phyloP scores from a whole-genome alignment of 768 basidiomycete species.

The Termitomyces sp. region DNA sequence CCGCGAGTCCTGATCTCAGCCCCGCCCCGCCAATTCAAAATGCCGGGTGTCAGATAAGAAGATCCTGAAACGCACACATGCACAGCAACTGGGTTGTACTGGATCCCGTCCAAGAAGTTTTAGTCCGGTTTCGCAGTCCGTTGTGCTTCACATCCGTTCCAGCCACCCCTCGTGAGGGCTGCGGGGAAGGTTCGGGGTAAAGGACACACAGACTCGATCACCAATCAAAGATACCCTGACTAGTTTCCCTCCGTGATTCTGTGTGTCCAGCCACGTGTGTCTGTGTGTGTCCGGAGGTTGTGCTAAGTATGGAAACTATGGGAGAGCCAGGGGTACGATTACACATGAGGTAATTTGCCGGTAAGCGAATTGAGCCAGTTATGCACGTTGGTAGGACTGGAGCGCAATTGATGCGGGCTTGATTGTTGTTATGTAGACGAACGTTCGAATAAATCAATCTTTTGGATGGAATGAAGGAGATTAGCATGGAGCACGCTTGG shows the following conservation, averaged over 20 bases:
- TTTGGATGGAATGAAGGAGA: neutral
- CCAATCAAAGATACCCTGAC: neutral
- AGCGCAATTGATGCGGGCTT: neutral
- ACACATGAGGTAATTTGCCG: neutral
- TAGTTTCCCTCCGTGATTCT: neutral
- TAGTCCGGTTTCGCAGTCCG: neutral
- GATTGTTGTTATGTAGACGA: neutral
- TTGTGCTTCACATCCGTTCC: neutral
- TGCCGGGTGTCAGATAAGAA: neutral
- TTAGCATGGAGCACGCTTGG: neutral
- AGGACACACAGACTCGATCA: neutral
- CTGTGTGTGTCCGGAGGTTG: neutral
- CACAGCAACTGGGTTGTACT: neutral
- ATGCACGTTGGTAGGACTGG: neutral
- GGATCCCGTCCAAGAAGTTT: no score
- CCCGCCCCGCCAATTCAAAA: neutral
- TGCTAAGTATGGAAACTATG: neutral
- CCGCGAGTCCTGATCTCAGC: neutral
- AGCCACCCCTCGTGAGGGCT: neutral
- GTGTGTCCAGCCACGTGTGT: neutral
- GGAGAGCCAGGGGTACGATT: neutral
- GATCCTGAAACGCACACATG: neutral
- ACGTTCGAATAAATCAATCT: neutral
- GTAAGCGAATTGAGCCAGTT: neutral
- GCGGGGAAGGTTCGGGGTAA: neutral